phyloP scores from a whole-genome alignment of 179 eudicot species.

The Spinacia oleracea region DNA sequence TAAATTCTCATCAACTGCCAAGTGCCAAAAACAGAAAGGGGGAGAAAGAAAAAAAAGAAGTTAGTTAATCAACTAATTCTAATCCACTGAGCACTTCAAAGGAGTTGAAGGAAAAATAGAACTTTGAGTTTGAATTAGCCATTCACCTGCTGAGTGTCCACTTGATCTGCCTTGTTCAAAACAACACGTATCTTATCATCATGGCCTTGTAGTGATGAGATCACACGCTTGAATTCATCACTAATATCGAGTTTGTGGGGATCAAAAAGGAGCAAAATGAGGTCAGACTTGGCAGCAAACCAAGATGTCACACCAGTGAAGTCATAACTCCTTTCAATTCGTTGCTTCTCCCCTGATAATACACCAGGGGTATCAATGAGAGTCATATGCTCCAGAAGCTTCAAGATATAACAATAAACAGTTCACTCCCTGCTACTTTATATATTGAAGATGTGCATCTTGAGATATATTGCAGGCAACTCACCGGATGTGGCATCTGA shows the following conservation, averaged over 20 bases:
- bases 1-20: slow-evolving; percentile 92
- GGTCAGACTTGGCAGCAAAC: slow-evolving; percentile 97
- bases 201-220: slow-evolving; percentile 82
- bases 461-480: slow-evolving; percentile 26
- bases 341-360: slow-evolving; percentile 92
- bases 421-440: slow-evolving; percentile 16
- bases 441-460: neutral
- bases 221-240: slow-evolving; percentile 95
- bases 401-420: slow-evolving; percentile 22
- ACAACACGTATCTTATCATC: slow-evolving; percentile 96
- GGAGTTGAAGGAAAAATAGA: neutral
- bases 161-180: slow-evolving; percentile 93
- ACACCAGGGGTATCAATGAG: slow-evolving; percentile 98
- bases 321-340: slow-evolving; percentile 88
- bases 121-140: neutral
- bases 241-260: slow-evolving; percentile 97
- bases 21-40: neutral
- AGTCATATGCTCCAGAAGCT: slow-evolving; percentile 86
- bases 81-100: neutral
- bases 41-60: too few species aligned
- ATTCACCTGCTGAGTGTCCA: slow-evolving; percentile 89
- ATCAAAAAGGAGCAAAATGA: slow-evolving; percentile 87
- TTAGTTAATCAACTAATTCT: neutral
- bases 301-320: slow-evolving; percentile 94
- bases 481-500: slow-evolving; percentile 90